These are phyloP conservation scores for Trichoderma sp. DNA, from an alignment of 2,329 filamentous ascomycete genomes.

Conservation along the genomic window DNA sequence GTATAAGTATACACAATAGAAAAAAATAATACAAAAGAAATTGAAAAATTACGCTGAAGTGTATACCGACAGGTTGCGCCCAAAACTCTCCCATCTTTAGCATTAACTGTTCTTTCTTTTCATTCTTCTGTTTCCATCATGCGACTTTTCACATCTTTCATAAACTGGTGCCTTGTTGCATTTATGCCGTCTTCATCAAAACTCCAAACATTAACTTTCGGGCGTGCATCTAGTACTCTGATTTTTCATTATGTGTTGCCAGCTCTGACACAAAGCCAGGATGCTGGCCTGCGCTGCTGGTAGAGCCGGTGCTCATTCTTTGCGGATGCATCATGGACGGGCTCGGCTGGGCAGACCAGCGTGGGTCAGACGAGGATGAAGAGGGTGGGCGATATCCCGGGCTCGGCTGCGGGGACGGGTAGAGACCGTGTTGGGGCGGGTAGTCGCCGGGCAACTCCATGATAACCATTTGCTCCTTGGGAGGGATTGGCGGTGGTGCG, in stretches of 20 bases:
- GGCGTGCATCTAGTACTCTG: constrained; percentile 37
- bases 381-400: constrained; percentile 28
- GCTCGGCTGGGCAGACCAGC: constrained; percentile 41
- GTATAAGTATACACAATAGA: constrained; percentile 12
- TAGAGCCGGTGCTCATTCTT: constrained; percentile 29
- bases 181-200: background rate
- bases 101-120: background rate
- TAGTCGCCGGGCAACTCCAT: constrained; percentile 51
- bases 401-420: constrained; percentile 27
- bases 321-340: constrained; percentile 25
- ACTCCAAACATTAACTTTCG: background rate
- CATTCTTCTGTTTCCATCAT: background rate
- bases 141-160: background rate
- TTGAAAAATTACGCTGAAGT: background rate
- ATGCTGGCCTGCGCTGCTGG: constrained; percentile 37
- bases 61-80: background rate
- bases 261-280: constrained; percentile 45
- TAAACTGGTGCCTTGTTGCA: background rate
- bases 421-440: constrained; percentile 29
- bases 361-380: constrained; percentile 23
- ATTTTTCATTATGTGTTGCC: constrained; percentile 45
- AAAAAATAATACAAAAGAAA: background rate
- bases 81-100: background rate
- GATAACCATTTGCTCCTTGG: constrained; percentile 28
- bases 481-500: constrained; percentile 27